Evolutionary conservation across 805 yeast species (phyloP).

Genomic region (Nakazawaea ishiwadae): DNA sequence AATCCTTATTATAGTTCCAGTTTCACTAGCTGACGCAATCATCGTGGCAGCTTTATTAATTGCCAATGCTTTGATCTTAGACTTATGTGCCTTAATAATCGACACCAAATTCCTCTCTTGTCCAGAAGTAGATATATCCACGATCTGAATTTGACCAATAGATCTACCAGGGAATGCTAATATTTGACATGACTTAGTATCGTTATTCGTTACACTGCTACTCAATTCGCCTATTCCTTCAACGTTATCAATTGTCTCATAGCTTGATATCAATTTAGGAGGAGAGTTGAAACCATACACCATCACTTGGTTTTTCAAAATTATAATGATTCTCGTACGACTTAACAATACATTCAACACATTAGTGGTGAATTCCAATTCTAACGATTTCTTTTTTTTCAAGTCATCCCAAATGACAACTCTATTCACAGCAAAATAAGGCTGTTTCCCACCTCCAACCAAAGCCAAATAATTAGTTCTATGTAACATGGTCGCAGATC

Average conservation of each 20-base stretch:
- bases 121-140: slow-evolving; percentile 64
- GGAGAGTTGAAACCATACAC: slow-evolving; percentile 81
- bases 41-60: slow-evolving; percentile 59
- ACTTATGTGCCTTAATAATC: slow-evolving; percentile 74
- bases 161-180: slow-evolving; percentile 77
- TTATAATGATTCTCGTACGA: slow-evolving; percentile 70
- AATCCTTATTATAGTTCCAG: slow-evolving; percentile 76
- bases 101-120: slow-evolving; percentile 60
- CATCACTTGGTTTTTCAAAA: slow-evolving; percentile 59
- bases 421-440: slow-evolving; percentile 73
- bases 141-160: slow-evolving; percentile 75
- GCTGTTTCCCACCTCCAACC: slow-evolving; percentile 84
- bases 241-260: slow-evolving; percentile 63
- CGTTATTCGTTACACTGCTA: slow-evolving; percentile 18
- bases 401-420: slow-evolving; percentile 91
- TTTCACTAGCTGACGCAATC: slow-evolving; percentile 77
- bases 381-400: slow-evolving; percentile 66
- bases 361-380: slow-evolving; percentile 71
- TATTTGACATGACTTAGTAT: slow-evolving; percentile 30
- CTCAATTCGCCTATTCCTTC: slow-evolving; percentile 59
- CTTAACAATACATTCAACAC: slow-evolving; percentile 72
- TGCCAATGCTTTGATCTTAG: slow-evolving; percentile 57
- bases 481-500: slow-evolving; percentile 75
- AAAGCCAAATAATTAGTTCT: slow-evolving; percentile 87
- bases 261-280: slow-evolving; percentile 59